Conservation (phyloP, 371 early-diverging fungal species). For the Gilbertella persicaria region DNA sequence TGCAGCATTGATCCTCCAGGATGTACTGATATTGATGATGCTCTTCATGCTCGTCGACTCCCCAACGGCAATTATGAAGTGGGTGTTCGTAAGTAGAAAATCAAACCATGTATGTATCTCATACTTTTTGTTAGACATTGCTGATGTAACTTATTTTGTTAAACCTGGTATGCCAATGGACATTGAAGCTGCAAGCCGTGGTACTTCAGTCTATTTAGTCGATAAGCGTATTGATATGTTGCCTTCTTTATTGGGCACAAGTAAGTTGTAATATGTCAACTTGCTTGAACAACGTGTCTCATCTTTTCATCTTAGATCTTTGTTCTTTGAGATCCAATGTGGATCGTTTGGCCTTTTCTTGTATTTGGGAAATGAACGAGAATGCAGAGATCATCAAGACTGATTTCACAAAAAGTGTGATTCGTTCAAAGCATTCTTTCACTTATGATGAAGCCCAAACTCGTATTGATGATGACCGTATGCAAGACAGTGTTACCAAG, state of each 20-base stretch:
- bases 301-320: slow-evolving; percentile 58
- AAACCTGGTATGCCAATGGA: slow-evolving; percentile 86
- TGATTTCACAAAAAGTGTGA: slow-evolving; percentile 87
- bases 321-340: slow-evolving; percentile 92
- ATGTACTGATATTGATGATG: slow-evolving; percentile 99
- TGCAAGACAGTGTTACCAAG: slow-evolving; percentile 82
- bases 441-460: slow-evolving; percentile 98
- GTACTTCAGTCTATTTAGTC: slow-evolving; percentile 95
- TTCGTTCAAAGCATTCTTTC: slow-evolving; percentile 91
- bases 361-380: slow-evolving; percentile 76
- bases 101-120: too few relatives aligned
- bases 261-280: slow-evolving; percentile 28
- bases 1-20: slow-evolving; percentile 99
- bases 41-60: slow-evolving; percentile 84
- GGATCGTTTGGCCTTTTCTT: slow-evolving; percentile 91
- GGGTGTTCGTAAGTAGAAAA: slow-evolving; percentile 75
- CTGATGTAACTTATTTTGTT: slow-evolving; percentile 98
- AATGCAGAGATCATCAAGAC: slow-evolving; percentile 77
- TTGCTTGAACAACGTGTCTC: too few relatives aligned
- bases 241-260: slow-evolving; percentile 85
- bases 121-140: too few relatives aligned
- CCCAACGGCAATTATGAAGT: slow-evolving; percentile 91
- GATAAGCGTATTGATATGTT: slow-evolving; percentile 98
- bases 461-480: slow-evolving; percentile 84
- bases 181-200: slow-evolving; percentile 84